Conservation (phyloP, 768 basidiomycete species). For the Cyclocybe cylindracea region DNA sequence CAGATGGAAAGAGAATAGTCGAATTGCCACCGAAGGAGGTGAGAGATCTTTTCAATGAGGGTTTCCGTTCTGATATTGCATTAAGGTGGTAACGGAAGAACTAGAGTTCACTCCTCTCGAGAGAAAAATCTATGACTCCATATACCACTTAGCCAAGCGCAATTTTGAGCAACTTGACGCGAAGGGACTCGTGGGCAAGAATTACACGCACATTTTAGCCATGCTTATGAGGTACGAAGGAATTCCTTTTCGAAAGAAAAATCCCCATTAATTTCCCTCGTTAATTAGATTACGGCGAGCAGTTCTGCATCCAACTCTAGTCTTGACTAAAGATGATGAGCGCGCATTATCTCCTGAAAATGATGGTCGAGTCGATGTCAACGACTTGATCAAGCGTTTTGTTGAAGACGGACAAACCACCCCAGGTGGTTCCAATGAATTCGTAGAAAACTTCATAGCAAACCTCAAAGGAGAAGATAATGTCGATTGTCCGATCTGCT, state of each 20-base stretch:
- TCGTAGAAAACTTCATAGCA: conserved; percentile 66
- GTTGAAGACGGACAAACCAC: conserved; percentile 35
- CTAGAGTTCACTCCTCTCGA: conserved; percentile 85
- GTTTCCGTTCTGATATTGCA: not conserved
- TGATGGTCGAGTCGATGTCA: conserved; percentile 52
- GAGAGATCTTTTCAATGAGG: not conserved
- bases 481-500: conserved; percentile 79
- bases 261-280: conserved; percentile 3
- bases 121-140: conserved; percentile 84
- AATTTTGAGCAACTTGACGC: conserved; percentile 80
- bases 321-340: conserved; percentile 55
- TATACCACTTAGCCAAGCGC: conserved; percentile 77
- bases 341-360: conserved; percentile 35
- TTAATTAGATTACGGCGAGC: conserved; percentile 77
- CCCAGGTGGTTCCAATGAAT: conserved; percentile 38
- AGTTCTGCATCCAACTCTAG: conserved; percentile 87
- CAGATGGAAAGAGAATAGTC: conserved; percentile 84
- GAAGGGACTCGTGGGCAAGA: conserved; percentile 76
- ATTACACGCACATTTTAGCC: conserved; percentile 87
- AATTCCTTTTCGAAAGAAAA: not conserved
- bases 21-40: conserved; percentile 88
- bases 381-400: conserved; percentile 59
- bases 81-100: conserved; percentile 64
- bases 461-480: conserved; percentile 55
- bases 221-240: conserved; percentile 85